phyloP scores from a whole-genome alignment of 768 basidiomycete species.

The Mycena alexandri region DNA sequence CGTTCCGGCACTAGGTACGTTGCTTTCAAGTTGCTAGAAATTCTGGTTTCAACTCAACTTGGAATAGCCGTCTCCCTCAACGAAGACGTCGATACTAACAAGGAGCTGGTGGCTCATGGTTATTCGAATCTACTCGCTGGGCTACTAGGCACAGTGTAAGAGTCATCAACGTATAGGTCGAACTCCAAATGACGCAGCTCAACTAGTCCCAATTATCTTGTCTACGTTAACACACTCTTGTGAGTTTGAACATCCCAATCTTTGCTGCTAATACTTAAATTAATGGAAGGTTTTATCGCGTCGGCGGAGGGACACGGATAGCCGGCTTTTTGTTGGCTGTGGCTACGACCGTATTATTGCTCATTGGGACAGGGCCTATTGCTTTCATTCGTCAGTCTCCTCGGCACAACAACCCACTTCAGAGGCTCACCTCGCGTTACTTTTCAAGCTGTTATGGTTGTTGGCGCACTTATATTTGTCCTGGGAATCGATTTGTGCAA shows the following conservation, averaged over 20 bases:
- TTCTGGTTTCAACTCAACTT: neutral
- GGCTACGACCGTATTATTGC: conserved; percentile 76
- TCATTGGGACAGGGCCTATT: conserved; percentile 90
- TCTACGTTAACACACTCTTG: conserved; percentile 90
- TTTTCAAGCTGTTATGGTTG: conserved; percentile 85
- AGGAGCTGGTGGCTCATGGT: conserved; percentile 93
- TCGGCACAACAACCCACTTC: neutral
- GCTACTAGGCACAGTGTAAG: conserved; percentile 82
- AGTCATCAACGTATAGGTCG: conserved; percentile 28
- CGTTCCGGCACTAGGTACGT: conserved; percentile 27
- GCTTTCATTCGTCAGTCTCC: conserved; percentile 85
- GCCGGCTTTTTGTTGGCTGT: conserved; percentile 89
- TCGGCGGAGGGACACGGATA: conserved; percentile 88
- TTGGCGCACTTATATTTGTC: conserved; percentile 92
- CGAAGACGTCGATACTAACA: conserved; percentile 90
- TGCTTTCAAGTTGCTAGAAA: neutral
- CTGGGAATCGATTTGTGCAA: conserved; percentile 95
- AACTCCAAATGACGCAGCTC: conserved; percentile 23
- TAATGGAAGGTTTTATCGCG: conserved; percentile 83
- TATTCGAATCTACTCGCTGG: conserved; percentile 91
- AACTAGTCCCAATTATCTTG: conserved; percentile 83
- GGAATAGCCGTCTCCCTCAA: conserved; percentile 84
- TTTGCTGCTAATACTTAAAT: neutral
- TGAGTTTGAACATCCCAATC: conserved; percentile 40
- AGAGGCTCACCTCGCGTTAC: conserved; percentile 1